phyloP scores from a whole-genome alignment of 129 eudicot species.

The Flaveria sonorensis region DNA sequence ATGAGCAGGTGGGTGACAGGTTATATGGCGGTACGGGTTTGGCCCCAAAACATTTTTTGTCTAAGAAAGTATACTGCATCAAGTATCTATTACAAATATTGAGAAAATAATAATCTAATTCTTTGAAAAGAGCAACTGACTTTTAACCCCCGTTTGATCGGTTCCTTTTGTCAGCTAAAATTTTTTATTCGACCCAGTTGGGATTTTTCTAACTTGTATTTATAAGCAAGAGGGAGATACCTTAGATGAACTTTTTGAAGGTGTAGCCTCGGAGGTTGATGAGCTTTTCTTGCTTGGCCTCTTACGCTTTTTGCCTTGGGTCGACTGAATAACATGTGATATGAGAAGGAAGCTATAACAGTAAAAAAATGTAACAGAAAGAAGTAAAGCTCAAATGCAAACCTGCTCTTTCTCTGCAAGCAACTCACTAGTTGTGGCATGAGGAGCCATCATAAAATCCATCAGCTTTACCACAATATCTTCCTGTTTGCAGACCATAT shows the following conservation, averaged over 20 bases:
- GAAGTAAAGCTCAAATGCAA: constrained; percentile 5
- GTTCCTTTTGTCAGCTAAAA: neutral
- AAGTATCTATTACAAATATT: neutral
- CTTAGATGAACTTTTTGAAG: constrained; percentile 74
- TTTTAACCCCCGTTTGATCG: neutral
- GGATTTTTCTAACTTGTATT: neutral
- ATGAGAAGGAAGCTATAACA: constrained; percentile 5
- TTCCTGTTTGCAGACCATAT: constrained; percentile 53
- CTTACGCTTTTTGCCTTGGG: constrained; percentile 78
- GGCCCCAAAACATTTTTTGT: neutral
- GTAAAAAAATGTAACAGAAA: neutral
- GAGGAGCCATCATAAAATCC: constrained; percentile 81
- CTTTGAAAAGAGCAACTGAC: neutral
- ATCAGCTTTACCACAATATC: constrained; percentile 78
- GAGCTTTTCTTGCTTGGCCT: constrained; percentile 51
- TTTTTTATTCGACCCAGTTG: neutral
- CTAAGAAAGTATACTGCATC: neutral
- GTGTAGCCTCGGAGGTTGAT: constrained; percentile 50
- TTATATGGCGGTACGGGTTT: neutral
- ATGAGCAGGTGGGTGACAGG: neutral
- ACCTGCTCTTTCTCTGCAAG: constrained; percentile 95
- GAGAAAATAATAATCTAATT: neutral
- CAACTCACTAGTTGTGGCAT: constrained; percentile 67
- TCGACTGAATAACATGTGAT: constrained; percentile 46
- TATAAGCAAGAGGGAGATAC: constrained; percentile 35